phyloP scores from a whole-genome alignment of 352 stramenopile genomes.

The Phytophthora sansomeana region DNA sequence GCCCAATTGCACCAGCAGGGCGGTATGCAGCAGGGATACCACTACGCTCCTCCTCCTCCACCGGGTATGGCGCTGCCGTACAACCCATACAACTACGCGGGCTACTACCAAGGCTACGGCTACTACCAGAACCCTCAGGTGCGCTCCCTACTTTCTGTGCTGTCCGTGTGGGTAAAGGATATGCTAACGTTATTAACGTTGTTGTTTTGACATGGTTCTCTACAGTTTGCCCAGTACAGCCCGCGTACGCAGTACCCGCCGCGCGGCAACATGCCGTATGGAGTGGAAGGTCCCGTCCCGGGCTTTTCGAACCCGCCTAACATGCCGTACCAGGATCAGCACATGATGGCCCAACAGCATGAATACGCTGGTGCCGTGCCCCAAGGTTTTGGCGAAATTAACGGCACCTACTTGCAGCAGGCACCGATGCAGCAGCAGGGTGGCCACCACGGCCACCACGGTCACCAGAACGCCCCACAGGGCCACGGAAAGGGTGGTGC shows the following conservation, averaged over 20 bases:
- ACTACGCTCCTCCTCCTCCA: constrained; percentile 85
- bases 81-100: constrained; percentile 90
- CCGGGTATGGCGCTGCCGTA: constrained; percentile 89
- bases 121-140: constrained; percentile 92
- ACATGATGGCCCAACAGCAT: constrained; percentile 81
- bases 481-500: constrained; percentile 70
- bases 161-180: background rate
- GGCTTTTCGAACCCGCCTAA: constrained; percentile 83
- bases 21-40: constrained; percentile 77
- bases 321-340: constrained; percentile 88
- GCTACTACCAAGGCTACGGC: constrained; percentile 88
- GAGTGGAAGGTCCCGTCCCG: constrained; percentile 79
- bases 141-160: constrained; percentile 3
- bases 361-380: constrained; percentile 79
- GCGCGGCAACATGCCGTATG: constrained; percentile 85
- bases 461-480: constrained; percentile 67
- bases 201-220: constrained; percentile 14
- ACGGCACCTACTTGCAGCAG: constrained; percentile 78
- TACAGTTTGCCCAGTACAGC: constrained; percentile 87
- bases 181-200: constrained; percentile 10
- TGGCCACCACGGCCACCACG: constrained; percentile 58
- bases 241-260: constrained; percentile 86
- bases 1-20: constrained; percentile 70
- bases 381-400: constrained; percentile 88
- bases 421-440: constrained; percentile 55